These are phyloP conservation scores for Cunninghamia lanceolata DNA, from an alignment of 75 land plant species.

Conservation along the genomic window DNA sequence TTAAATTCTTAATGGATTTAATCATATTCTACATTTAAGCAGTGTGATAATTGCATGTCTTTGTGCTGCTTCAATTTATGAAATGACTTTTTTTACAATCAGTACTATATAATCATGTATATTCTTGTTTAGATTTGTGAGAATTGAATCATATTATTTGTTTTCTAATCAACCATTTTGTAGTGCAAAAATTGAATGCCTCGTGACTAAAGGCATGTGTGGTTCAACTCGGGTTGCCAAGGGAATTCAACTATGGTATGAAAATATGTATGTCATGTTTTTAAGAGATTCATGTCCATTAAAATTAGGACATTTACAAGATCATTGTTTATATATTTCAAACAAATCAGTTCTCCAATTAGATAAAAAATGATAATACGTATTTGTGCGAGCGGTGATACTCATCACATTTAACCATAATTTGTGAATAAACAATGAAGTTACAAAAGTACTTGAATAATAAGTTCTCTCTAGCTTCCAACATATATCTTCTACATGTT, in stretches of 20 bases:
- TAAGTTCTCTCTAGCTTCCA: too few relatives aligned
- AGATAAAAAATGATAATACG: not conserved
- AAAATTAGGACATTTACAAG: not conserved
- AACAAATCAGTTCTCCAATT: not conserved
- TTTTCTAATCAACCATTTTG: not conserved
- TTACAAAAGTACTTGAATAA: too few relatives aligned
- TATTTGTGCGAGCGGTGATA: not conserved
- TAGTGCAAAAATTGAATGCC: not conserved
- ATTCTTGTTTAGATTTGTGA: not conserved
- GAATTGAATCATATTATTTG: not conserved
- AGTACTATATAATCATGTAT: not conserved
- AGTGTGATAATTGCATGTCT: not conserved
- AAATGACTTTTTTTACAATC: not conserved
- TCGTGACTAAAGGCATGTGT: not conserved
- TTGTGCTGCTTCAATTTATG: not conserved
- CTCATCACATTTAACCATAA: too few relatives aligned
- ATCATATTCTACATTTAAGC: not conserved
- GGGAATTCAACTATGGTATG: not conserved
- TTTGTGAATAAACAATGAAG: not conserved
- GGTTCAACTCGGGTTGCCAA: not conserved
- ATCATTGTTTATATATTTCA: not conserved
- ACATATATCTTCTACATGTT: not conserved
- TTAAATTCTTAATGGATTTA: not conserved
- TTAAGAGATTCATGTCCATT: not conserved
- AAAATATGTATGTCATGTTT: not conserved